phyloP scores from a whole-genome alignment of 139 green algal species.

The Chlorella sp. region DNA sequence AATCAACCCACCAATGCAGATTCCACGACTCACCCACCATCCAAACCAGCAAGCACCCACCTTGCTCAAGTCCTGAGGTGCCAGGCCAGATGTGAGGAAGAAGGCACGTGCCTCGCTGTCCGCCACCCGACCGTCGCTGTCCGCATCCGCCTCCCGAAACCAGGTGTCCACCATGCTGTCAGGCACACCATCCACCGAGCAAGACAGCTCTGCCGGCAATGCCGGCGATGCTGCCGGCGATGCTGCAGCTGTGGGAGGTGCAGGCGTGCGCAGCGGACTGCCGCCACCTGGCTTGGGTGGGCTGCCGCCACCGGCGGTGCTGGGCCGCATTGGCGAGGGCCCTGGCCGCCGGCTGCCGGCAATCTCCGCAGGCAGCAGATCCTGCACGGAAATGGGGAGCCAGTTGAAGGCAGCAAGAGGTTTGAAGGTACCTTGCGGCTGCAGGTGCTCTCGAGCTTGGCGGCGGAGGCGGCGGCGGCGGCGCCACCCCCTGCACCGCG shows the following conservation, averaged over 20 bases:
- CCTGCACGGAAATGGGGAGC: not conserved
- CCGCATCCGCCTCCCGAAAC: slow-evolving; percentile 52
- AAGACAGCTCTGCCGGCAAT: not conserved
- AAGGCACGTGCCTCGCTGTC: slow-evolving; percentile 55
- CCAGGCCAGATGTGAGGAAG: slow-evolving; percentile 52
- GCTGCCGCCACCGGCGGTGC: not conserved
- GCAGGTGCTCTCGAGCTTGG: not conserved
- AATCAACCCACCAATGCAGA: too few relatives aligned
- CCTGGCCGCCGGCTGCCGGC: not conserved
- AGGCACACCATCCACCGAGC: slow-evolving; percentile 43
- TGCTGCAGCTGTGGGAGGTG: not conserved
- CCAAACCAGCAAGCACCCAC: not conserved
- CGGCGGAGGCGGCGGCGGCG: not conserved
- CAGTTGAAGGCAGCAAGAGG: not conserved
- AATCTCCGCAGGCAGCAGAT: slow-evolving; percentile 12
- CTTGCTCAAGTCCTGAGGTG: slow-evolving; percentile 44
- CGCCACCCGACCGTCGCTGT: slow-evolving; percentile 52
- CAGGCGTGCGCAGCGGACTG: not conserved
- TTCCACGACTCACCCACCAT: too few relatives aligned
- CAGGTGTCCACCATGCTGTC: slow-evolving; percentile 36
- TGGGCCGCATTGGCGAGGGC: not conserved
- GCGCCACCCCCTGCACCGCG: not conserved
- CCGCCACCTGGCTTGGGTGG: not conserved
- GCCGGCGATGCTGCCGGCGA: not conserved
- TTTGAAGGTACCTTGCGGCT: not conserved